Evolutionary conservation across 2,329 filamentous ascomycete genomes (phyloP).

Genomic region (Beauveria bassiana): DNA sequence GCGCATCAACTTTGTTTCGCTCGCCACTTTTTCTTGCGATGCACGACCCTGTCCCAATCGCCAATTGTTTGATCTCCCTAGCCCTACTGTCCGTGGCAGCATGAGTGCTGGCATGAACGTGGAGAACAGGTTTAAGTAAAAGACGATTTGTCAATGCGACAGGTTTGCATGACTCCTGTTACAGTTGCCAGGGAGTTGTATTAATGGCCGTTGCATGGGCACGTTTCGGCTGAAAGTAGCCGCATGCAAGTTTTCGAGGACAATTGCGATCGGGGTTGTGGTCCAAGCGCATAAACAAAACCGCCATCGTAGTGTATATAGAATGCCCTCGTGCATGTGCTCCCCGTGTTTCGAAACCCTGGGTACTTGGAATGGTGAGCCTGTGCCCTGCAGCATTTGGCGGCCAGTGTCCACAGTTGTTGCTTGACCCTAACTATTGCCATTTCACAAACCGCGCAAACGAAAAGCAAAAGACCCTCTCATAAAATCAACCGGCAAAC

Average conservation of each 20-base stretch:
- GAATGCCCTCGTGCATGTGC: background rate
- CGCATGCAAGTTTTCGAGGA: background rate
- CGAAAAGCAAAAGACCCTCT: background rate
- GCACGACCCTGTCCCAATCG: background rate
- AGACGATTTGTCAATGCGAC: slow-evolving; percentile 3
- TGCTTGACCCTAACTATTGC: background rate
- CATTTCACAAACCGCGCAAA: background rate
- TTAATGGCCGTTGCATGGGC: background rate
- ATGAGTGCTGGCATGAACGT: background rate
- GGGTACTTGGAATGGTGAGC: background rate
- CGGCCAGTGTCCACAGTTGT: background rate
- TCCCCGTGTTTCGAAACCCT: slow-evolving; percentile 6
- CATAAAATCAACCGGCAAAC: background rate
- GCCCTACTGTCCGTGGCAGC: background rate
- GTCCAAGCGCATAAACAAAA: slow-evolving; percentile 7
- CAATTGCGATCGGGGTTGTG: background rate
- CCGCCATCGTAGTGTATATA: background rate
- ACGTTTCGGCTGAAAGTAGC: slow-evolving; percentile 8
- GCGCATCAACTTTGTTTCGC: background rate
- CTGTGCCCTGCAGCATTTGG: background rate
- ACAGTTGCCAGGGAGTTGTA: background rate
- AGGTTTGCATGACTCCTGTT: background rate
- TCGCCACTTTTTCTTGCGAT: background rate
- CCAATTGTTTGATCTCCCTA: slow-evolving; percentile 2
- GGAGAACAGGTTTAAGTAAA: background rate